Evolutionary conservation across 106 monocot genomes (phyloP).

Genomic region (Chionographis japonica): DNA sequence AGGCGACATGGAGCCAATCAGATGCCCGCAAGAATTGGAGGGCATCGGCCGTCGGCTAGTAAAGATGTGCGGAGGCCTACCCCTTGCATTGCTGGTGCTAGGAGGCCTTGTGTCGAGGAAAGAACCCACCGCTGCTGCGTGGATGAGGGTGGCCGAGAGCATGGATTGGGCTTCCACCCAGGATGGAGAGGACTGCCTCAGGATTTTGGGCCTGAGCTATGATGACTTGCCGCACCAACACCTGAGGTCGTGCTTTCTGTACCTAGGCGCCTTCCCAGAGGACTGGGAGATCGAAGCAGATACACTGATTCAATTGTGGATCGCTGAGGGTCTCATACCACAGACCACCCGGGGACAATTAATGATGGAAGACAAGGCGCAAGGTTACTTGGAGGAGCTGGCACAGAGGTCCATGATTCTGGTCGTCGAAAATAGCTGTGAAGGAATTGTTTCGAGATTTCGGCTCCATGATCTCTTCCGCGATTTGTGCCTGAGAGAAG

Average conservation of each 20-base stretch:
- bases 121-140: not conserved
- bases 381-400: slow-evolving; percentile 32
- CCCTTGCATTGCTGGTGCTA: slow-evolving; percentile 41
- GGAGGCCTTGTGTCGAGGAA: slow-evolving; percentile 32
- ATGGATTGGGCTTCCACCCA: slow-evolving; percentile 29
- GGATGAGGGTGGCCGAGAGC: slow-evolving; percentile 17
- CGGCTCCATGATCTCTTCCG: not conserved
- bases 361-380: slow-evolving; percentile 31
- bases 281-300: slow-evolving; percentile 27
- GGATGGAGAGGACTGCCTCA: slow-evolving; percentile 21
- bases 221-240: slow-evolving; percentile 26
- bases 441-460: slow-evolving; percentile 5
- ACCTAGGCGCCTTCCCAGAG: slow-evolving; percentile 29
- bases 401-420: slow-evolving; percentile 47
- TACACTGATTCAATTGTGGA: slow-evolving; percentile 39
- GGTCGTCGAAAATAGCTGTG: slow-evolving; percentile 15
- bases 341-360: not conserved
- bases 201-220: slow-evolving; percentile 48
- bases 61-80: slow-evolving; percentile 45
- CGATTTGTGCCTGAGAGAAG: too few relatives aligned
- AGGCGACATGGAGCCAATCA: not conserved
- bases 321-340: slow-evolving; percentile 40
- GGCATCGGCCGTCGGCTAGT: slow-evolving; percentile 15
- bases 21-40: slow-evolving; percentile 19
- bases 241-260: slow-evolving; percentile 52